These are phyloP conservation scores for Artemisia argyi DNA, from an alignment of 129 eudicot genomes.

Conservation along the genomic window DNA sequence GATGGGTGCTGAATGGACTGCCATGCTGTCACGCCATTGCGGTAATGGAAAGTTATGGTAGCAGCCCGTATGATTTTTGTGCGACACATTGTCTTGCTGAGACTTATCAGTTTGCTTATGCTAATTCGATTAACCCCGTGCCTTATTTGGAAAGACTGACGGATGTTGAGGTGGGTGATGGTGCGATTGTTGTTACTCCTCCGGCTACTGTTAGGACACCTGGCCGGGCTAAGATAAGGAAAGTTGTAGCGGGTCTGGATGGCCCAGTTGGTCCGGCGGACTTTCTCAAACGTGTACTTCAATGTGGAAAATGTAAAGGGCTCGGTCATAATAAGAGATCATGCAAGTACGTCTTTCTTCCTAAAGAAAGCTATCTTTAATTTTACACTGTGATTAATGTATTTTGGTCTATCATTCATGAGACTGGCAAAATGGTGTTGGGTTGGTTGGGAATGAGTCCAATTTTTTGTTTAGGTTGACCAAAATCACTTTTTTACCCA, in stretches of 20 bases:
- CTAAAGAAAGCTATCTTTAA: background rate
- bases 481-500: too few relatives aligned
- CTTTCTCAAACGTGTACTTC: constrained; percentile 41
- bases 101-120: constrained; percentile 28
- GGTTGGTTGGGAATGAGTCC: too few relatives aligned
- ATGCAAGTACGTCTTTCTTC: constrained; percentile 33
- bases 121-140: constrained; percentile 35
- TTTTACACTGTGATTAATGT: background rate
- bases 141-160: constrained; percentile 25
- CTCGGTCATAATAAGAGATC: constrained; percentile 43
- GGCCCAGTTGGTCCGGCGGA: constrained; percentile 43
- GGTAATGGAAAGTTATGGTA: constrained; percentile 23
- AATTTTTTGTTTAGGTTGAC: too few relatives aligned
- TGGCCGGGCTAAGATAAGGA: constrained; percentile 29
- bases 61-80: constrained; percentile 34
- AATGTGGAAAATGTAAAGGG: constrained; percentile 39
- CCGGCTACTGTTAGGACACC: constrained; percentile 31
- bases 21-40: constrained; percentile 46
- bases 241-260: constrained; percentile 24
- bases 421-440: background rate
- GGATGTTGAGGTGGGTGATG: constrained; percentile 31
- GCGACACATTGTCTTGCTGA: constrained; percentile 23
- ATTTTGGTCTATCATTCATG: background rate
- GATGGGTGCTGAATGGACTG: constrained; percentile 32
- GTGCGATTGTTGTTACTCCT: constrained; percentile 33